Evolutionary conservation across 805 yeast genomes (phyloP).

Genomic region (Candida namnaoensis): DNA sequence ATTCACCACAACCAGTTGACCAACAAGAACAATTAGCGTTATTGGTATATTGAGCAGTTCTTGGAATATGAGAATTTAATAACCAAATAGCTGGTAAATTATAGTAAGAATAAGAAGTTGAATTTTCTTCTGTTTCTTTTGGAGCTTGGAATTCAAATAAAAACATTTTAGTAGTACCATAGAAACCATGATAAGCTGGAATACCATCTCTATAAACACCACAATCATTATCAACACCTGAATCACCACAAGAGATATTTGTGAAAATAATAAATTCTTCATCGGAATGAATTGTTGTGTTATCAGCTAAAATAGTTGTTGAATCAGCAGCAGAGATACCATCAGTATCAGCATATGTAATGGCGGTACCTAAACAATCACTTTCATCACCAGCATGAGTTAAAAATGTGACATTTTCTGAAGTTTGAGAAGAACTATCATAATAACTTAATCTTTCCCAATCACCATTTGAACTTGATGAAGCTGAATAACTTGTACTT

Average conservation of each 20-base stretch:
- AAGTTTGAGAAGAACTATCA: constrained; percentile 35
- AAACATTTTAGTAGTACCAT: constrained; percentile 63
- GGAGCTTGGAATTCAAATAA: constrained; percentile 67
- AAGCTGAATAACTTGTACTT: constrained; percentile 24
- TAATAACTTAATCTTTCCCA: constrained; percentile 60
- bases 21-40: constrained; percentile 65
- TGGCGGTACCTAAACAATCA: constrained; percentile 60
- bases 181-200: constrained; percentile 67
- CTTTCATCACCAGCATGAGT: constrained; percentile 54
- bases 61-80: constrained; percentile 61
- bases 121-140: constrained; percentile 31
- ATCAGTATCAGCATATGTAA: constrained; percentile 50
- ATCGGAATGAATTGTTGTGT: constrained; percentile 44
- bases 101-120: constrained; percentile 22
- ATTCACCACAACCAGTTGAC: constrained; percentile 75
- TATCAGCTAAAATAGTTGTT: constrained; percentile 39
- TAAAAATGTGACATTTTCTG: constrained; percentile 60
- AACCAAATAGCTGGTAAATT: constrained; percentile 77
- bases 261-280: constrained; percentile 56
- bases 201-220: constrained; percentile 71
- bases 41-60: constrained; percentile 63
- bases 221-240: constrained; percentile 51
- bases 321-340: constrained; percentile 38
- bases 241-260: constrained; percentile 43
- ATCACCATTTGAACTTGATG: constrained; percentile 23